Evolutionary conservation across 192 early-diverging fungal genomes (phyloP), one percentile per base, ranked within the genome.

Genomic region (Umbelopsis sp.): DNA sequence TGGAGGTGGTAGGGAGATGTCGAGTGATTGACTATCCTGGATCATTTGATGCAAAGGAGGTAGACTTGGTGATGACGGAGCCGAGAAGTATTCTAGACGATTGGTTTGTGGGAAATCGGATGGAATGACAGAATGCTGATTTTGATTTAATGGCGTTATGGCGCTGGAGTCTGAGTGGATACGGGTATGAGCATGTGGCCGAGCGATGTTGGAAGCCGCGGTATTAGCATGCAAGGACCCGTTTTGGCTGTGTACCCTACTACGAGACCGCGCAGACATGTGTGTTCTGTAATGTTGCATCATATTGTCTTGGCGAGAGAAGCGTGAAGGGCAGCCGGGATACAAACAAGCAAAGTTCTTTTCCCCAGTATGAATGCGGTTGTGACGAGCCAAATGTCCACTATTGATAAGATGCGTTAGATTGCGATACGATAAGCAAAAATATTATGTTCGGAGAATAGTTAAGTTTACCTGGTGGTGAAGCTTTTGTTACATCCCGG

Each of bases 211-310:
- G 56, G 56, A 62, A 62, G 56, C 56, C 56, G 56, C 56, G 56
- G 56, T 20, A n/a, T n/a, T n/a, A 62, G 56, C 32, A 36, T 62
- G 56, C 26, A 62, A 29, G 7, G 56, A 62, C 56, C 56, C 56
- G 14, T 62, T 62, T 69, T 45, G 34, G 65, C 69, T 65, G 24
- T 73, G 41, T 45, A 49, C 32, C 31, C 83, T 74, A 25, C 83
- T 74, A 53, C 88, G 86, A n/a, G 86, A 88, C 65, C 87, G 85
- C 21, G 85, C 69, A 50, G 91, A 91, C 70, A 88, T 77, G 71
- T 94, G 93, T 9, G 91, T 92, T 52, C 91, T 87, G 74, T 91
- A 92, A 79, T 94, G 93, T 71, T 94, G 93, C 88, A 91, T 92
- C 91, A 93, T 93, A 71, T 94, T 92, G 77, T 94, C 93, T 66